A percentile compares a stretch with the other conserved stretches of the same genome.
These are phyloP conservation scores for Xylaria flabelliformis DNA, from an alignment of 495 filamentous ascomycete species.

Conservation along the genomic window DNA sequence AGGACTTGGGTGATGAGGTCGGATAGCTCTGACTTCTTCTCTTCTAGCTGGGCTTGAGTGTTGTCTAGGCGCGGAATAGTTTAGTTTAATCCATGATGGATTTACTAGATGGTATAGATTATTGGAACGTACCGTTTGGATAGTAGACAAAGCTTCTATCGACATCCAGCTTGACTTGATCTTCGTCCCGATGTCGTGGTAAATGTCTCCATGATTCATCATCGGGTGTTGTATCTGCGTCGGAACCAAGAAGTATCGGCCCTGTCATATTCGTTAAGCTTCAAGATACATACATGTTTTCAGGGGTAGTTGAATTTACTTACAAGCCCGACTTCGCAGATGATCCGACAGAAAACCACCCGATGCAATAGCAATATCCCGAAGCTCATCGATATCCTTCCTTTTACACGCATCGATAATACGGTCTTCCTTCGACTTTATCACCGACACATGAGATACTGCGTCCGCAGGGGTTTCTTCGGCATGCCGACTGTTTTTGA, in stretches of 20 bases:
- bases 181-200: conserved; percentile 78
- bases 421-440: conserved; percentile 43
- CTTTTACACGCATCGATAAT: conserved; percentile 73
- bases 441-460: conserved; percentile 4
- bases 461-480: conserved; percentile 18
- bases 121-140: conserved; percentile 68
- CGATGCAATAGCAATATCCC: conserved; percentile 69
- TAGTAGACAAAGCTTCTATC: conserved; percentile 98
- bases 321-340: conserved; percentile 85
- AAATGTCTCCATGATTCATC: conserved; percentile 58
- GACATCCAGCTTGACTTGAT: conserved; percentile 89
- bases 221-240: conserved; percentile 31
- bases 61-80: conserved; percentile 38
- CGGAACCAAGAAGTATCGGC: conserved; percentile 77
- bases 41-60: conserved; percentile 64
- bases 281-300: not conserved
- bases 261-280: conserved; percentile 54
- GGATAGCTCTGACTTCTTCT: conserved; percentile 74
- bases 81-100: conserved; percentile 31
- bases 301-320: conserved; percentile 38
- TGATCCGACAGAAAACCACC: conserved; percentile 82
- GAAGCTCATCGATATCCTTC: conserved; percentile 67
- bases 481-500: conserved; percentile 27
- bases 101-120: conserved; percentile 20
- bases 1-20: conserved; percentile 77